Evolutionary conservation across 2,329 filamentous ascomycete genomes (phyloP).

Genomic region (Seiridium unicorne): DNA sequence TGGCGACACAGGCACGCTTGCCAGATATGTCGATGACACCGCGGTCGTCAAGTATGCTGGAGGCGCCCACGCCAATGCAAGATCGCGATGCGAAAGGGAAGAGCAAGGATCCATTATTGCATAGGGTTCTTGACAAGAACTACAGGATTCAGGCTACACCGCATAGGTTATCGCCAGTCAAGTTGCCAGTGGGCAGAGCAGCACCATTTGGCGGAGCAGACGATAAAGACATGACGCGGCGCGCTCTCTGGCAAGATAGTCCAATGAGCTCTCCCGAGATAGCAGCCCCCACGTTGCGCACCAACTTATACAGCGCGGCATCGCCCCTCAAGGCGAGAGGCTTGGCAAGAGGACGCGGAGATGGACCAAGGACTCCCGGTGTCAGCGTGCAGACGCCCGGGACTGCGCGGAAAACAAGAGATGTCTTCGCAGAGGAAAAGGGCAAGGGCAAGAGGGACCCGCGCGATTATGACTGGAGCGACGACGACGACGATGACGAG

Average conservation of each 20-base stretch:
- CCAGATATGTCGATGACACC: constrained; percentile 66
- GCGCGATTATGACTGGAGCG: constrained; percentile 70
- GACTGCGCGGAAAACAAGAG: constrained; percentile 46
- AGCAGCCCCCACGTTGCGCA: constrained; percentile 77
- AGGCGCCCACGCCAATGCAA: constrained; percentile 26
- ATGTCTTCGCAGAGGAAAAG: constrained; percentile 41
- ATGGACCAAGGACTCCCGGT: constrained; percentile 69
- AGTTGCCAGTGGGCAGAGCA: constrained; percentile 15
- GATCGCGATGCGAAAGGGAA: constrained; percentile 19
- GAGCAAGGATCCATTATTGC: constrained; percentile 75
- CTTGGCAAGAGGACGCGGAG: constrained; percentile 36
- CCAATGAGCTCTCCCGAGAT: constrained; percentile 75
- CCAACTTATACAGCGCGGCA: constrained; percentile 70
- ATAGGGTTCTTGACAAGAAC: constrained; percentile 91
- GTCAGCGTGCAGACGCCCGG: constrained; percentile 82
- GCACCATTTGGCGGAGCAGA: constrained; percentile 20
- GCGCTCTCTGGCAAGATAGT: constrained; percentile 50
- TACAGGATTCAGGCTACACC: constrained; percentile 94
- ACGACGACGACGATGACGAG: constrained; percentile 64
- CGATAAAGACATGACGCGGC: constrained; percentile 30
- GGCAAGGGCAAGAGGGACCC: constrained; percentile 30
- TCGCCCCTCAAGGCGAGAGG: constrained; percentile 60
- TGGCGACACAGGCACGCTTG: constrained; percentile 49
- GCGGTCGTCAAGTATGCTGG: constrained; percentile 53
- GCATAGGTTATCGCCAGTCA: constrained; percentile 49